Evolutionary conservation across 441 rosid species (phyloP).

Genomic region (Brassica balearica): DNA sequence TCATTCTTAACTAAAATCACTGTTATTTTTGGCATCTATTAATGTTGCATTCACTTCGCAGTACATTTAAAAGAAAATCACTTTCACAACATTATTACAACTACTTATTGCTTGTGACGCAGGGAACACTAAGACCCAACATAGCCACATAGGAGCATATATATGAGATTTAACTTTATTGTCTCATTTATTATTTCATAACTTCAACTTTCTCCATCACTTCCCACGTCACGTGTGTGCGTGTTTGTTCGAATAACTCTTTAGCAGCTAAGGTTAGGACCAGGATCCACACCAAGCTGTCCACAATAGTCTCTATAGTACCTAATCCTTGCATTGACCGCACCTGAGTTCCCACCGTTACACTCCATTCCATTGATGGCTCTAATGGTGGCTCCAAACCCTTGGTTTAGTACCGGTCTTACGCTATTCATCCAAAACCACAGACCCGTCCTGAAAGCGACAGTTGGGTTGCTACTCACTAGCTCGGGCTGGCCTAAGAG

Average conservation of each 20-base stretch:
- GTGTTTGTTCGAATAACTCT: conserved; percentile 29
- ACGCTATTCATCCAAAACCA: conserved; percentile 72
- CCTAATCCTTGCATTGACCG: conserved; percentile 52
- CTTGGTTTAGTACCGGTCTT: conserved; percentile 53
- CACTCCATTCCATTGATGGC: conserved; percentile 72
- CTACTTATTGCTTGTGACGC: conserved; percentile 25
- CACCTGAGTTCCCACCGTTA: conserved; percentile 47
- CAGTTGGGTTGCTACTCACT: conserved; percentile 52
- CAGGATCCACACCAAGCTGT: conserved; percentile 67
- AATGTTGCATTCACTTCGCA: conserved; percentile 17
- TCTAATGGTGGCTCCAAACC: conserved; percentile 69
- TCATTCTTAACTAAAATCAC: neutral
- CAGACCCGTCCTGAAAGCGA: conserved; percentile 58
- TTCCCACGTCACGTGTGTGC: conserved; percentile 8
- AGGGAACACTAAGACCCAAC: conserved; percentile 32
- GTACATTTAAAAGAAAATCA: neutral
- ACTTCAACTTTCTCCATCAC: neutral
- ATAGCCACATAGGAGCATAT: conserved; percentile 10
- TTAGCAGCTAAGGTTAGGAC: conserved; percentile 52
- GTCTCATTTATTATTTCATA: conserved; percentile 24
- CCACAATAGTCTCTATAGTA: conserved; percentile 62
- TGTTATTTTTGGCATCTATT: neutral
- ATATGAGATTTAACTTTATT: conserved; percentile 17
- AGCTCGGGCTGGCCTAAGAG: conserved; percentile 58
- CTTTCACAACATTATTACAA: conserved; percentile 35